A percentile compares a stretch with the other conserved stretches of the same genome.
These are phyloP conservation scores for Cryptococcus wingfieldii DNA, from an alignment of 1,284 basidiomycete genomes.

Conservation along the genomic window DNA sequence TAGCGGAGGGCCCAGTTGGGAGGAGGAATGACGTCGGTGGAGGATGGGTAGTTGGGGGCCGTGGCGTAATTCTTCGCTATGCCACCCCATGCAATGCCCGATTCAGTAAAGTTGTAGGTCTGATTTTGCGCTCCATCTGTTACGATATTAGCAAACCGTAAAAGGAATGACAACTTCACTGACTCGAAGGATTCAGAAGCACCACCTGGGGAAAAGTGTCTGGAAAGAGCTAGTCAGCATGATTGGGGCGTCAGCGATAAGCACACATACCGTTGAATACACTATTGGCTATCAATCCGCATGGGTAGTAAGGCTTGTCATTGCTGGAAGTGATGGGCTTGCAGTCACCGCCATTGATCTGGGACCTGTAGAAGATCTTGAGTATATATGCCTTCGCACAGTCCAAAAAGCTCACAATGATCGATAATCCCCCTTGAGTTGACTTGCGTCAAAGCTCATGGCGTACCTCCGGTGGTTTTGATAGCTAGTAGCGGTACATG, in stretches of 20 bases:
- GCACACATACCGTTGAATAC: slow-evolving; percentile 77
- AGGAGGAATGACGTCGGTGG: slow-evolving; percentile 72
- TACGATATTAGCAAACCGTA: background rate
- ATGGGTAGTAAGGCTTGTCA: slow-evolving; percentile 75
- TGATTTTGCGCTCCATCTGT: slow-evolving; percentile 53
- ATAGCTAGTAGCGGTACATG: slow-evolving; percentile 53
- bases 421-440: slow-evolving; percentile 68
- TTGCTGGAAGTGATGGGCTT: slow-evolving; percentile 69
- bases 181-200: slow-evolving; percentile 55
- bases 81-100: slow-evolving; percentile 89
- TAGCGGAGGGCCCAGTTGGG: slow-evolving; percentile 80
- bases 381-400: background rate
- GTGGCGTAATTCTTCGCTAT: slow-evolving; percentile 82
- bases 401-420: slow-evolving; percentile 25
- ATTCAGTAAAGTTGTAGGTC: slow-evolving; percentile 71
- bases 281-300: slow-evolving; percentile 97
- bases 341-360: slow-evolving; percentile 73
- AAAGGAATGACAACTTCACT: slow-evolving; percentile 3
- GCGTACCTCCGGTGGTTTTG: slow-evolving; percentile 99
- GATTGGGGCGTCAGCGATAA: background rate
- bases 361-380: slow-evolving; percentile 24
- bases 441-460: slow-evolving; percentile 79
- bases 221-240: slow-evolving; percentile 33
- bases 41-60: slow-evolving; percentile 54
- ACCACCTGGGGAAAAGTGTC: slow-evolving; percentile 73